phyloP scores from a whole-genome alignment of 2,329 filamentous ascomycete genomes.

The Mycosphaerella sp. region DNA sequence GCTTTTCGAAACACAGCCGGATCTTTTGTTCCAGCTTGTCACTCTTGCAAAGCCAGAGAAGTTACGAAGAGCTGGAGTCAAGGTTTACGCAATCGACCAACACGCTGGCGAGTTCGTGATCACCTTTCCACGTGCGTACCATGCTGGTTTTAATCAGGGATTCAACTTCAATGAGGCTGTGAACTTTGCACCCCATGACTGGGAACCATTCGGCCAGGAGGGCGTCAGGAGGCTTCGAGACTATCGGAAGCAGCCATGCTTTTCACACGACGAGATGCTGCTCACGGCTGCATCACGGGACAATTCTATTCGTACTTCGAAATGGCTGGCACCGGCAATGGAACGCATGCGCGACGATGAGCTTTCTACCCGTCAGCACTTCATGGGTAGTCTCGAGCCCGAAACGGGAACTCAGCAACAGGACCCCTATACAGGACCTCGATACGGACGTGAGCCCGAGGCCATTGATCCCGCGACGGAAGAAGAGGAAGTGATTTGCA shows the following conservation, averaged over 20 bases:
- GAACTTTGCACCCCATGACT: constrained; percentile 91
- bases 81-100: constrained; percentile 92
- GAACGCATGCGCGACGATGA: constrained; percentile 72
- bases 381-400: constrained; percentile 49
- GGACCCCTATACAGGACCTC: constrained; percentile 29
- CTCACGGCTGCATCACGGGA: constrained; percentile 80
- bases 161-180: constrained; percentile 99
- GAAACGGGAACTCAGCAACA: constrained; percentile 40
- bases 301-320: constrained; percentile 79
- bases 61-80: constrained; percentile 82
- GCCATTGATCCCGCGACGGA: constrained; percentile 63
- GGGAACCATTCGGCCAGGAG: constrained; percentile 84
- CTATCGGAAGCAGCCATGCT: constrained; percentile 88
- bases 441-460: constrained; percentile 49
- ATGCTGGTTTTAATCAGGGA: constrained; percentile 94
- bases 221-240: constrained; percentile 80
- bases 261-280: constrained; percentile 91
- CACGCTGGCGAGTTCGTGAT: constrained; percentile 92
- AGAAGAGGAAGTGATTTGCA: constrained; percentile 90
- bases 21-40: constrained; percentile 94
- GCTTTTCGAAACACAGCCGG: constrained; percentile 92
- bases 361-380: constrained; percentile 58
- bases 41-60: constrained; percentile 91
- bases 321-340: constrained; percentile 87
- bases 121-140: constrained; percentile 94